These are phyloP conservation scores for Mycena sanguinolenta DNA, from an alignment of 768 basidiomycete genomes.

Conservation along the genomic window DNA sequence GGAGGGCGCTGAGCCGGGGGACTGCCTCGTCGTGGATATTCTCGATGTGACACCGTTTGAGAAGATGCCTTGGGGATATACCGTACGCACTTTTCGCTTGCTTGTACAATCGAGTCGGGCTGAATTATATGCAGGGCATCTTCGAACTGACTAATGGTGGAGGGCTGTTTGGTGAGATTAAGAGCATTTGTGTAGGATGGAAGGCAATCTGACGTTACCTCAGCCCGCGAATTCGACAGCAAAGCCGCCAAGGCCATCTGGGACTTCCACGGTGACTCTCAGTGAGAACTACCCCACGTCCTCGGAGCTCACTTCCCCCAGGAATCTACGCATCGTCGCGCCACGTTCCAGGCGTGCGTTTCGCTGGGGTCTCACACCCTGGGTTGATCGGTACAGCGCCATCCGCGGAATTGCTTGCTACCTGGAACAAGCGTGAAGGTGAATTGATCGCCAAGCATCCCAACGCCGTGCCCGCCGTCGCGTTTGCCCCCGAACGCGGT, in stretches of 20 bases:
- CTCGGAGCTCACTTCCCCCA: slow-evolving; percentile 36
- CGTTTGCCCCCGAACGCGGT: slow-evolving; percentile 70
- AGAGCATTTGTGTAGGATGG: not conserved
- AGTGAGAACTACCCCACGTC: not conserved
- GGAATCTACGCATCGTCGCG: slow-evolving; percentile 81
- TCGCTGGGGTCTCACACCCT: slow-evolving; percentile 83
- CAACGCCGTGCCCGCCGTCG: slow-evolving; percentile 72
- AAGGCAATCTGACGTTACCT: not conserved
- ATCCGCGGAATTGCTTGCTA: slow-evolving; percentile 76
- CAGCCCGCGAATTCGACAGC: slow-evolving; percentile 77
- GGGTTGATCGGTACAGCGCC: slow-evolving; percentile 85
- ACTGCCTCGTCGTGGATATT: slow-evolving; percentile 85
- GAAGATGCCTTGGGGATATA: slow-evolving; percentile 88
- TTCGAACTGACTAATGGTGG: slow-evolving; percentile 83
- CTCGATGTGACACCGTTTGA: slow-evolving; percentile 80
- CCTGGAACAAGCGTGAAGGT: slow-evolving; percentile 82
- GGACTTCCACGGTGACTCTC: slow-evolving; percentile 73
- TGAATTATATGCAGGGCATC: slow-evolving; percentile 65
- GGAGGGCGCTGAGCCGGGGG: slow-evolving; percentile 83
- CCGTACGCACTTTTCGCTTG: slow-evolving; percentile 51
- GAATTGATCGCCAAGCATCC: slow-evolving; percentile 69
- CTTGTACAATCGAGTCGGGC: not conserved
- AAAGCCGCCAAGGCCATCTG: slow-evolving; percentile 84
- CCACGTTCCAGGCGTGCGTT: slow-evolving; percentile 84
- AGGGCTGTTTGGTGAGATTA: slow-evolving; percentile 69